Conservation (phyloP, 2,329 filamentous ascomycete species). For the Pseudogymnoascus sp. region DNA sequence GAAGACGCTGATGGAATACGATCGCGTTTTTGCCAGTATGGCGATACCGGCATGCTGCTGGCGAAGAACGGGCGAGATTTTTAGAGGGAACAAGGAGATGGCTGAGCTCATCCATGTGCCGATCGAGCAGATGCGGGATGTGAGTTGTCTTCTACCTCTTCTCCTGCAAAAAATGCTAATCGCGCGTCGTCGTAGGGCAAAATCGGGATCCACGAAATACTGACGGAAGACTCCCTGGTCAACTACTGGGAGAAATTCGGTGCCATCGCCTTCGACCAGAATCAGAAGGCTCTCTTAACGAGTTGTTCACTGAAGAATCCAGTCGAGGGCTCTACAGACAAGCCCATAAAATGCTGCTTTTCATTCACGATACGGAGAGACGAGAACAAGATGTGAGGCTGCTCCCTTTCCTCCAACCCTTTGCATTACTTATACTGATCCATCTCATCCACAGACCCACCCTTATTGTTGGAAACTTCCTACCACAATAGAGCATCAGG, state of each 20-base stretch:
- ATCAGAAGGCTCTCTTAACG: constrained; percentile 90
- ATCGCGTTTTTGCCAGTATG: constrained; percentile 98
- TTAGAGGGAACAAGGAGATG: constrained; percentile 97
- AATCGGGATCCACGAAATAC: constrained; percentile 88
- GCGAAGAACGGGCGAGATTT: constrained; percentile 94
- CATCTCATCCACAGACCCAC: constrained; percentile 58
- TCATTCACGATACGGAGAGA: constrained; percentile 95
- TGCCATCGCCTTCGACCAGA: constrained; percentile 90
- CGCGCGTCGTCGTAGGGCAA: constrained; percentile 59
- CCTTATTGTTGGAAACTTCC: constrained; percentile 92
- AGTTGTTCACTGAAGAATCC: constrained; percentile 87
- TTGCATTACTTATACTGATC: constrained; percentile 30
- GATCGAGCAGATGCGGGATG: constrained; percentile 84
- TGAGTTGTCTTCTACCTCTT: constrained; percentile 42
- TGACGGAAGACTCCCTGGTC: constrained; percentile 90
- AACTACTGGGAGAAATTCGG: constrained; percentile 99
- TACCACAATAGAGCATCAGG: constrained; percentile 63
- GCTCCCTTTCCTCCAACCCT: not conserved
- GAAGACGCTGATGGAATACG: constrained; percentile 91
- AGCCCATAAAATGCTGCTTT: constrained; percentile 87
- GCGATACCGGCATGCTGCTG: constrained; percentile 96
- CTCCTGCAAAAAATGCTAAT: constrained; percentile 14
- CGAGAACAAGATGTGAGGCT: constrained; percentile 85
- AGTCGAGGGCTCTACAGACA: constrained; percentile 59
- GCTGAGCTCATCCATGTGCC: constrained; percentile 90